Conservation (phyloP, 768 basidiomycete genomes). For the Erythrobasidium yunnanense region DNA sequence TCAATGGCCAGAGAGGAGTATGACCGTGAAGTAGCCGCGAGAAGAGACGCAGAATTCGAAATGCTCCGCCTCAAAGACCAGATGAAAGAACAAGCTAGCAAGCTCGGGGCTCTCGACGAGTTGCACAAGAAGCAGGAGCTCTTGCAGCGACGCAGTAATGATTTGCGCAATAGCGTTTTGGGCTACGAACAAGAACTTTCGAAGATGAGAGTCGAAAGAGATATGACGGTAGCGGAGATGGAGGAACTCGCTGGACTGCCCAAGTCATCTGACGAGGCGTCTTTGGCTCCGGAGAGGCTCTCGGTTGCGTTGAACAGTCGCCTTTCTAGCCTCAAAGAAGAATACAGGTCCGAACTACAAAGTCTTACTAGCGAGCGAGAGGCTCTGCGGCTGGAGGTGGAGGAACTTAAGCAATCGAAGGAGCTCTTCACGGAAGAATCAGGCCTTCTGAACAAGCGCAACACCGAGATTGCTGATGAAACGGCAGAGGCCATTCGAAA, state of each 20-base stretch:
- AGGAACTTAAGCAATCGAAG: conserved; percentile 71
- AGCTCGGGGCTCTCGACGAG: conserved; percentile 73
- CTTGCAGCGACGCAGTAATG: conserved; percentile 65
- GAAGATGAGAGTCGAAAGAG: conserved; percentile 74
- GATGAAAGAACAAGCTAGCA: conserved; percentile 77
- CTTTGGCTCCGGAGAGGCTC: conserved; percentile 29
- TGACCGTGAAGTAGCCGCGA: conserved; percentile 73
- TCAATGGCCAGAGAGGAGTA: conserved; percentile 89
- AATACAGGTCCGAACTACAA: conserved; percentile 76
- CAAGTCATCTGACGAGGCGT: conserved; percentile 49
- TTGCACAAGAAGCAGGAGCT: conserved; percentile 59
- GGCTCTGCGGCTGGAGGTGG: conserved; percentile 63
- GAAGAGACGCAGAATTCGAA: conserved; percentile 85
- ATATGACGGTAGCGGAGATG: conserved; percentile 82
- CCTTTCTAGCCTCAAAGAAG: conserved; percentile 71
- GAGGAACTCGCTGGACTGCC: conserved; percentile 72
- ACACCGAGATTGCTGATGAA: conserved; percentile 82
- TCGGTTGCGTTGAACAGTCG: conserved; percentile 67
- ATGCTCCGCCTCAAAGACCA: conserved; percentile 72
- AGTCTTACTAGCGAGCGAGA: conserved; percentile 75
- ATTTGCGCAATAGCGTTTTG: conserved; percentile 63
- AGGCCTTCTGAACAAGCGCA: conserved; percentile 74
- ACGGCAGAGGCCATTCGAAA: conserved; percentile 70
- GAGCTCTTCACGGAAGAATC: conserved; percentile 86
- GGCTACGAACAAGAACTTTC: conserved; percentile 76